phyloP scores from a whole-genome alignment of 371 early-diverging fungal genomes.

The Homolaphlyctis polyrhiza region DNA sequence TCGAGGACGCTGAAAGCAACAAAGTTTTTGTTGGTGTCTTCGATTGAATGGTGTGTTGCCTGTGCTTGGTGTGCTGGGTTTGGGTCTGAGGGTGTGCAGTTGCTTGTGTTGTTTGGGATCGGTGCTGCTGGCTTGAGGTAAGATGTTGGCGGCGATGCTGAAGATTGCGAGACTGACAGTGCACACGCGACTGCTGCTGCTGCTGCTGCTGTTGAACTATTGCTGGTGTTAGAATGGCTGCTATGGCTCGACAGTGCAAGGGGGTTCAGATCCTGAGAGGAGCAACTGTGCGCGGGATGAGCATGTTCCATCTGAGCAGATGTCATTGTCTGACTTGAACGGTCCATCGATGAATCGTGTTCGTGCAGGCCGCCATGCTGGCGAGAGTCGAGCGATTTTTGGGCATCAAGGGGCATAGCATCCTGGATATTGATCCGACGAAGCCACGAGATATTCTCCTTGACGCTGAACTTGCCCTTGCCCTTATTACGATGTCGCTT shows the following conservation, averaged over 20 bases:
- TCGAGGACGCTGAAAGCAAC: slow-evolving; percentile 27
- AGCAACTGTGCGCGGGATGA: neutral
- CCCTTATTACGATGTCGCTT: slow-evolving; percentile 36
- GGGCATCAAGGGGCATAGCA: slow-evolving; percentile 15
- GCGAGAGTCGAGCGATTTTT: neutral
- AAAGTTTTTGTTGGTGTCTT: slow-evolving; percentile 14
- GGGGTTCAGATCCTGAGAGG: too few relatives aligned
- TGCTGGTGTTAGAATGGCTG: too few relatives aligned
- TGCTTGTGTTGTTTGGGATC: too few relatives aligned
- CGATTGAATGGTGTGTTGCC: neutral
- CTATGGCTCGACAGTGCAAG: too few relatives aligned
- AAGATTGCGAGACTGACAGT: too few relatives aligned
- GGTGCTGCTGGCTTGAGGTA: too few relatives aligned
- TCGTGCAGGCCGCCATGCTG: neutral
- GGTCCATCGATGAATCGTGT: neutral
- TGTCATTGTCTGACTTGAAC: neutral
- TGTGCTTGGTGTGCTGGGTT: neutral
- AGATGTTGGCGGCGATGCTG: too few relatives aligned
- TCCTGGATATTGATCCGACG: slow-evolving; percentile 23
- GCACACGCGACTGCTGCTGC: too few relatives aligned
- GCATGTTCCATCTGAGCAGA: too few relatives aligned
- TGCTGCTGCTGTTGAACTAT: too few relatives aligned
- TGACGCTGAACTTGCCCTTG: slow-evolving; percentile 9
- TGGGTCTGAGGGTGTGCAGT: too few relatives aligned
- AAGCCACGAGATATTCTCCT: slow-evolving; percentile 26